Base-by-base conservation (phyloP, 345 rosid species). In the Alliaria petiolata region DNA sequence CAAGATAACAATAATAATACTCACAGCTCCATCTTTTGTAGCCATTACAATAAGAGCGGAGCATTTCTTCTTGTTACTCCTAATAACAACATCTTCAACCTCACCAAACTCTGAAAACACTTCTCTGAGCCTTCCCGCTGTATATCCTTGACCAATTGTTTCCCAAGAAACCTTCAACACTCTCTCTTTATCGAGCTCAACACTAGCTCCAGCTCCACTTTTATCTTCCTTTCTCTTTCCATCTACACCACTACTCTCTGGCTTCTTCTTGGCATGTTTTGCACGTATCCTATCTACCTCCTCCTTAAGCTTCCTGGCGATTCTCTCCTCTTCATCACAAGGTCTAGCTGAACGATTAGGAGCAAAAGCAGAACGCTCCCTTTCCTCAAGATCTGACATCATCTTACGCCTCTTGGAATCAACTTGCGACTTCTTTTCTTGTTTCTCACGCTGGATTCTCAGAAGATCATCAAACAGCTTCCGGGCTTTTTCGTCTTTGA, bases 81-180 rank as follows among this genome's bases (percentile, higher is more conserved):
- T 84, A 2, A 86, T 84, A 16, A 91, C 89, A 8, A 91, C 83
- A 65, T 91, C 98, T 72, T 90, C 97, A 45, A 93, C 93, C 22
- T 60, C 75, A 46, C 96, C 98, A 85, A 93, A 87, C 78, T 69
- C 78, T 1, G 89, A 84, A 76, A 93, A 87, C 60, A 89, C 40
- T 65, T 85, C 84, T 79, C 78, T 85, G 36, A 90, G 76, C 80
- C 86, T 86, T 75, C 74, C 86, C 0, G 88, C 83, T 14, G 84
- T 67, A 60, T 89, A 91, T 39, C 82, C 96, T 60, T 80, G 80
- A 25, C 96, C 96, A 42, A 38, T 12, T 60, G 71, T 82, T 67
- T 89, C 96, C 97, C 97, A 93, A 1, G 90, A 82, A 60, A 86
- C 96, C 68, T 86, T 93, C 67, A 93, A 86, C 75, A 81, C 78